phyloP scores from a whole-genome alignment of 2,329 filamentous ascomycete genomes.

The Malbranchea cinnamomea region DNA sequence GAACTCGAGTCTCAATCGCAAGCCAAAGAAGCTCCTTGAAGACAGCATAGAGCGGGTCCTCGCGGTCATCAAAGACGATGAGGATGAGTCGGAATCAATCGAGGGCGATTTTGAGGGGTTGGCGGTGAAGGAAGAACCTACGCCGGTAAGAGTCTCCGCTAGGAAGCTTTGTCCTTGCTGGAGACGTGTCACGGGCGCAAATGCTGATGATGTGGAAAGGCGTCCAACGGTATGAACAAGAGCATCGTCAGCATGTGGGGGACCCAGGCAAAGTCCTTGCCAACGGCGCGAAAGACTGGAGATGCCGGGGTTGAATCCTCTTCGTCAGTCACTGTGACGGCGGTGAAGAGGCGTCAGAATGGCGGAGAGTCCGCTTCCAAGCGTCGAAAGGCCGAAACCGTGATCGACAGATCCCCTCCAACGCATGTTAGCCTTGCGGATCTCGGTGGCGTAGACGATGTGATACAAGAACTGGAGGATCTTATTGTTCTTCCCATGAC shows the following conservation, averaged over 20 bases:
- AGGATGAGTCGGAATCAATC: conserved; percentile 37
- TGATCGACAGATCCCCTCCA: conserved; percentile 49
- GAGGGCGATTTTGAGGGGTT: conserved; percentile 37
- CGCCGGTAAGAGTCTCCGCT: conserved; percentile 19
- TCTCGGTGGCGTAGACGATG: conserved; percentile 60
- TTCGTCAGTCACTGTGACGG: conserved; percentile 15
- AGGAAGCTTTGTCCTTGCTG: no score
- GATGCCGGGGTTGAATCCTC: conserved; percentile 15
- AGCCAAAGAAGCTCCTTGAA: conserved; percentile 67
- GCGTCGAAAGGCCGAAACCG: conserved; percentile 43
- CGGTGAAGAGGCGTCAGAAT: conserved; percentile 41
- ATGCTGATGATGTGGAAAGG: conserved; percentile 21
- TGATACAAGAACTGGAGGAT: conserved; percentile 54
- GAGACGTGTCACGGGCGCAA: neutral
- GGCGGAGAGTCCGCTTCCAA: conserved; percentile 55
- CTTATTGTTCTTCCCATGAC: conserved; percentile 60
- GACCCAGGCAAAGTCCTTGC: conserved; percentile 20
- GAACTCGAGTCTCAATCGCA: conserved; percentile 72
- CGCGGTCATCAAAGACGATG: conserved; percentile 52
- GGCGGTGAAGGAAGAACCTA: conserved; percentile 20
- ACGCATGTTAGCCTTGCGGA: conserved; percentile 54
- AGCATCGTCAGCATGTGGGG: conserved; percentile 47
- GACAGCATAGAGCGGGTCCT: conserved; percentile 75
- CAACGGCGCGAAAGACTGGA: conserved; percentile 13
- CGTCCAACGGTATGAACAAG: conserved; percentile 50